Percentiles rank a stretch among this genome's conserved stretches.
Conservation (phyloP, 192 early-diverging fungal species). For the Fimicolochytrium jonesii region DNA sequence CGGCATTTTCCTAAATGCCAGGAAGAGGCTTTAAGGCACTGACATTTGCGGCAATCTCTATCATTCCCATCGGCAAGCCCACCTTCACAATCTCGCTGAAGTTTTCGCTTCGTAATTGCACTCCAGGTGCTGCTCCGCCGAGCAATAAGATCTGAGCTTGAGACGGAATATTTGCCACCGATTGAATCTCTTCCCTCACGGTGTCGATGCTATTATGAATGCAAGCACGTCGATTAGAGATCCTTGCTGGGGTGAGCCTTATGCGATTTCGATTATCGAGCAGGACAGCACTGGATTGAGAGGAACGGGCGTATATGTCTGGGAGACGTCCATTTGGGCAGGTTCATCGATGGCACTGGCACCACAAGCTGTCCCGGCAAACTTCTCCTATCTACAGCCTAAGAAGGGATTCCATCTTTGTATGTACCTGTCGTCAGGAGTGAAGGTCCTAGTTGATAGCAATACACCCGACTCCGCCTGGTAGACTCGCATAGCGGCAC, state of each 20-base stretch:
- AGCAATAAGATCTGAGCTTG: conserved; percentile 23
- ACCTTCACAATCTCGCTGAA: neutral
- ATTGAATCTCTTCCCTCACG: conserved; percentile 13
- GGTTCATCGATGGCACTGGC: neutral
- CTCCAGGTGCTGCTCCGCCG: conserved; percentile 5
- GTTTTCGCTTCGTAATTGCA: conserved; percentile 11
- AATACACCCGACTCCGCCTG: conserved; percentile 16
- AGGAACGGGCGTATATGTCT: neutral
- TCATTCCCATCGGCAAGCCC: neutral
- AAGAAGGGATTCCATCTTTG: neutral
- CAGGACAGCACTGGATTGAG: too few species aligned
- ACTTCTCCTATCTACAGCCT: neutral
- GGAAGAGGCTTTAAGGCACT: neutral
- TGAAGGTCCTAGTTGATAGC: neutral
- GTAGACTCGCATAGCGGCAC: conserved; percentile 9
- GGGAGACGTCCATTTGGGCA: neutral
- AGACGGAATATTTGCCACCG: conserved; percentile 15
- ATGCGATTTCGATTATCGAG: too few species aligned
- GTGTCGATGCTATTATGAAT: conserved; percentile 23
- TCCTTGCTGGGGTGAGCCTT: too few species aligned
- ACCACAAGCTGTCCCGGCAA: neutral
- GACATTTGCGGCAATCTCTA: neutral
- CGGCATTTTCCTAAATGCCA: conserved; percentile 2
- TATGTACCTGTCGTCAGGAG: conserved; percentile 4
- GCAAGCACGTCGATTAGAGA: too few species aligned